Conservation (phyloP, 1,284 basidiomycete species). For the Rhodofomes roseus region DNA sequence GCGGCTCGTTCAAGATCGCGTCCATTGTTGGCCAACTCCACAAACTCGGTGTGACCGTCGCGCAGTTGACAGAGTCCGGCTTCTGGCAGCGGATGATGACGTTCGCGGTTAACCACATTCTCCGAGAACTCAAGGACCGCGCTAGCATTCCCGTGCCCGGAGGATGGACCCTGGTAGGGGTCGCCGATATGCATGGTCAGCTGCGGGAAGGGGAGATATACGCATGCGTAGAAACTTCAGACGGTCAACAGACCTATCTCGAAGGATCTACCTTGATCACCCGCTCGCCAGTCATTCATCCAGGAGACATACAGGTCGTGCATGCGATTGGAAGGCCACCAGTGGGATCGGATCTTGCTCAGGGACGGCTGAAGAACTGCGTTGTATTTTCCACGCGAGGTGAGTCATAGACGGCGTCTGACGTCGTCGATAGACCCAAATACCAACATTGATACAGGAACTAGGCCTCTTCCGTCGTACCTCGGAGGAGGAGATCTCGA, state of each 20-base stretch:
- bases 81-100: slow-evolving; percentile 53
- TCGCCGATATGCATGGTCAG: slow-evolving; percentile 56
- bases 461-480: slow-evolving; percentile 55
- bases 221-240: slow-evolving; percentile 44
- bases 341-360: slow-evolving; percentile 43
- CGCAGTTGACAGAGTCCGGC: slow-evolving; percentile 25
- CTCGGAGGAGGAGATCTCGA: slow-evolving; percentile 67
- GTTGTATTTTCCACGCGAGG: slow-evolving; percentile 58
- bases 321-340: slow-evolving; percentile 56
- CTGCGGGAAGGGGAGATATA: slow-evolving; percentile 54
- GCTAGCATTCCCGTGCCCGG: slow-evolving; percentile 63
- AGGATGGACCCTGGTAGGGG: slow-evolving; percentile 64
- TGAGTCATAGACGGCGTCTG: slow-evolving; percentile 13
- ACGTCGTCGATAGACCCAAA: too few relatives aligned
- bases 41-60: slow-evolving; percentile 27
- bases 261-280: slow-evolving; percentile 56
- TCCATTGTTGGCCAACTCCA: slow-evolving; percentile 35
- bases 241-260: slow-evolving; percentile 40
- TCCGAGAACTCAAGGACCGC: slow-evolving; percentile 62
- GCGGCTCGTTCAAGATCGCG: slow-evolving; percentile 35
- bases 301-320: slow-evolving; percentile 63
- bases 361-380: slow-evolving; percentile 49
- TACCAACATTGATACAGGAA: slow-evolving; percentile 40
- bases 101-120: slow-evolving; percentile 52
- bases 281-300: slow-evolving; percentile 63